phyloP scores from a whole-genome alignment of 2,329 filamentous ascomycete species.

The Myriosclerotinia curreyana region DNA sequence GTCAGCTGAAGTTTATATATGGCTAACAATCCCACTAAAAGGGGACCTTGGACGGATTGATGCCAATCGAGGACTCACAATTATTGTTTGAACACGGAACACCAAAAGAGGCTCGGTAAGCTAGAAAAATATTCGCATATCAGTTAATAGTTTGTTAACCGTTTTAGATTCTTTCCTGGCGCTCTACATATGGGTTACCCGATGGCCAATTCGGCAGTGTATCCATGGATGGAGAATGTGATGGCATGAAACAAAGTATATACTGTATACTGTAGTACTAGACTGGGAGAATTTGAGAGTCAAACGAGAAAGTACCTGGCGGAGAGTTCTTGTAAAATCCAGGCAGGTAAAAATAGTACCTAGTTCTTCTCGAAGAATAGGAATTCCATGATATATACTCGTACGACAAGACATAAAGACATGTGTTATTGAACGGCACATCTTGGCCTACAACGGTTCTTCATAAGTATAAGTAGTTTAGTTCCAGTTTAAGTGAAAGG shows the following conservation, averaged over 20 bases:
- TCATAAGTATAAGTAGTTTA: too few relatives aligned
- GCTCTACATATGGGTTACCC: slow-evolving; percentile 68
- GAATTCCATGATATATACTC: too few relatives aligned
- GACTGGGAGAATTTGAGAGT: background rate
- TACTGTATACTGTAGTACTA: background rate
- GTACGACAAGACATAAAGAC: too few relatives aligned
- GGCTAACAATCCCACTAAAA: slow-evolving; percentile 33
- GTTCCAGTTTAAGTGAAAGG: too few relatives aligned
- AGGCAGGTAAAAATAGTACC: background rate
- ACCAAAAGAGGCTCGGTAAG: slow-evolving; percentile 60
- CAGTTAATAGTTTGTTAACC: slow-evolving; percentile 4
- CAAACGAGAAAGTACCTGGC: too few relatives aligned
- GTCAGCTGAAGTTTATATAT: background rate
- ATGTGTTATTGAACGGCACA: too few relatives aligned
- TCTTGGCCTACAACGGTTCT: too few relatives aligned
- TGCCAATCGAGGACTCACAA: slow-evolving; percentile 66
- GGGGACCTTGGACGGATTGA: slow-evolving; percentile 61
- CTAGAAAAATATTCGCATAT: background rate
- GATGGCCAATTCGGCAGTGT: slow-evolving; percentile 53
- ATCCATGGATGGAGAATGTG: slow-evolving; percentile 60
- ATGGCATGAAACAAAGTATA: slow-evolving; percentile 23
- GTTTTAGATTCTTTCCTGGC: slow-evolving; percentile 51
- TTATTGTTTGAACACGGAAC: slow-evolving; percentile 61
- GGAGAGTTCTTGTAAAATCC: background rate
- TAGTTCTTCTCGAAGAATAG: too few relatives aligned